A percentile compares a stretch with the other conserved stretches of the same genome.
phyloP scores from a whole-genome alignment of 2,329 filamentous ascomycete species.

The Alternaria consortialis region DNA sequence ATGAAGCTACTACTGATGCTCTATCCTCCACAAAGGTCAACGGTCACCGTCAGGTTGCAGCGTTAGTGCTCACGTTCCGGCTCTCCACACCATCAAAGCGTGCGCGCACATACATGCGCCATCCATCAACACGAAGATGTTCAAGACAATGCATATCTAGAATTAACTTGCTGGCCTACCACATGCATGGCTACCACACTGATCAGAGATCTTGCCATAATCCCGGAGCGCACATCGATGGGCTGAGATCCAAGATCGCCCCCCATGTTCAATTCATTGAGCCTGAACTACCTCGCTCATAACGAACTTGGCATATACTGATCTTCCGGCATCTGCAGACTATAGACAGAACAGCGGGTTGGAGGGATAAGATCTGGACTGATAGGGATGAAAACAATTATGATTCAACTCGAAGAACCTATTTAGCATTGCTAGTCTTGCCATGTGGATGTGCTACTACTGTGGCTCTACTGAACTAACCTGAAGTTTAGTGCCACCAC shows the following conservation, averaged over 20 bases:
- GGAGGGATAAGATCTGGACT: background rate
- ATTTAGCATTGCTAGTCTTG: background rate
- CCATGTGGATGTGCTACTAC: background rate
- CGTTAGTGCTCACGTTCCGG: slow-evolving; percentile 13
- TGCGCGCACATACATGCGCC: background rate
- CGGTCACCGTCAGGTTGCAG: background rate
- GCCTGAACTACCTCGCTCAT: background rate
- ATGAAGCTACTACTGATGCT: background rate
- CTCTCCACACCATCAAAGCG: slow-evolving; percentile 10
- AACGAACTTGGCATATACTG: background rate
- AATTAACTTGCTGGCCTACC: background rate
- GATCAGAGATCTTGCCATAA: background rate
- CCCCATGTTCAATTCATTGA: background rate
- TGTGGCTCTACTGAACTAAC: background rate
- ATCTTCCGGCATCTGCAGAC: background rate
- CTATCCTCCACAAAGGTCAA: background rate
- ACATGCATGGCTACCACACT: slow-evolving; percentile 2
- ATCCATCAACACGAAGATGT: background rate
- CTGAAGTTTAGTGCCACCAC: background rate
- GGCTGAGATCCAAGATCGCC: background rate
- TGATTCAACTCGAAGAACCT: background rate
- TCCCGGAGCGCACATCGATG: slow-evolving; percentile 7
- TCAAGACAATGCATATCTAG: background rate
- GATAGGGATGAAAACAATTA: background rate
- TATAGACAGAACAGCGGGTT: background rate